phyloP scores from a whole-genome alignment of 192 early-diverging fungal species.

The Oehlia diaphana region DNA sequence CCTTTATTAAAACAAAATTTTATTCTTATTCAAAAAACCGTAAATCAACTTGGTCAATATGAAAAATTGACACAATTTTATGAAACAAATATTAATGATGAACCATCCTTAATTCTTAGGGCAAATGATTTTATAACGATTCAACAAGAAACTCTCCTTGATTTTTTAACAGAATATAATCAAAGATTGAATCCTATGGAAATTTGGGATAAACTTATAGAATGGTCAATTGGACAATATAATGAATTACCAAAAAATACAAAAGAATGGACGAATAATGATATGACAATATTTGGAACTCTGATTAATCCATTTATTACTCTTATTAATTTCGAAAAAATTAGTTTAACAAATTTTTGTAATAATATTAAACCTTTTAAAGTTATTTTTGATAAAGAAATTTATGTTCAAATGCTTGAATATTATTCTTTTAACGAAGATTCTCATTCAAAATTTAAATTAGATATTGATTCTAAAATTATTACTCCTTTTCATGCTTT shows the following conservation, averaged over 20 bases:
- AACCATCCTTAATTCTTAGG: neutral
- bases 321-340: neutral
- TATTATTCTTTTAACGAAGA: neutral
- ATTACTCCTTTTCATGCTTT: neutral
- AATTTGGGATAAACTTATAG: conserved; percentile 1
- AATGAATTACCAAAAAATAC: neutral
- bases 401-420: neutral
- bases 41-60: neutral
- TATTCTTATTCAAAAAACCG: neutral
- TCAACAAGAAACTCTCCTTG: neutral
- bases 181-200: neutral
- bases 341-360: neutral
- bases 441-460: neutral
- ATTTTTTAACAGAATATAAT: neutral
- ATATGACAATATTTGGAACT: neutral
- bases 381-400: neutral
- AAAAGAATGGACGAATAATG: neutral
- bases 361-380: neutral
- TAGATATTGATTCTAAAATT: neutral
- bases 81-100: neutral
- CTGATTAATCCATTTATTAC: neutral
- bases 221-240: neutral
- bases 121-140: neutral
- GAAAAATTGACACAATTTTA: neutral
- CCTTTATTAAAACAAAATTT: neutral